Percentiles rank a stretch among this genome's conserved stretches.
Conservation (phyloP, 2,329 filamentous ascomycete species). For the Dryadomyces sulphureus region DNA sequence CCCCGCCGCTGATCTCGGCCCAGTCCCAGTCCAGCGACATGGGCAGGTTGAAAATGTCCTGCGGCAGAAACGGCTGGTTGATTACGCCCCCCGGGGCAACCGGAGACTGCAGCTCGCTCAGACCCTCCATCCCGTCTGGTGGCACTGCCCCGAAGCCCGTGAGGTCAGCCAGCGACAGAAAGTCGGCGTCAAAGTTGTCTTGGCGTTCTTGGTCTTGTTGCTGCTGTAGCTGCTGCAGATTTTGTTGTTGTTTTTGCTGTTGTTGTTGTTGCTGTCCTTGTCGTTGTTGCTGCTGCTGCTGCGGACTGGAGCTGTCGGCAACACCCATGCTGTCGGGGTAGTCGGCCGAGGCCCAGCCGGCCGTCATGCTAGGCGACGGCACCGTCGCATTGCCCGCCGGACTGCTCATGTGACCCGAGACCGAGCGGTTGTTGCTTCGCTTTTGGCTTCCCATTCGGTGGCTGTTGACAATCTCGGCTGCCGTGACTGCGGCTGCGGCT, state of each 20-base stretch:
- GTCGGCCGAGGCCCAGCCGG: background rate
- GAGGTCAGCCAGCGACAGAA: constrained; percentile 27
- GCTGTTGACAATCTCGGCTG: constrained; percentile 12
- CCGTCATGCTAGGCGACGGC: background rate
- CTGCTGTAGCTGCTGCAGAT: constrained; percentile 5
- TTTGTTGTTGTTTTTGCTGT: constrained; percentile 12
- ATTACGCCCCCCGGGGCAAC: constrained; percentile 30
- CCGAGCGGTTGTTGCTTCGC: constrained; percentile 2
- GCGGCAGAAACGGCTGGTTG: constrained; percentile 78
- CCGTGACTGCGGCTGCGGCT: constrained; percentile 7
- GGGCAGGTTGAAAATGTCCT: constrained; percentile 88
- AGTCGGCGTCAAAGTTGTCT: constrained; percentile 4
- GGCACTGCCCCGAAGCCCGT: constrained; percentile 25
- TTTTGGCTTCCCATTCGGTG: constrained; percentile 1
- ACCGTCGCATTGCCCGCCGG: background rate
- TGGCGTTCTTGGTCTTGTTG: constrained; percentile 12
- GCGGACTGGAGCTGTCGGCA: constrained; percentile 1
- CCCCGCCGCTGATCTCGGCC: constrained; percentile 52
- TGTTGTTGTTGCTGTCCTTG: constrained; percentile 13
- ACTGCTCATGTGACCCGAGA: background rate
- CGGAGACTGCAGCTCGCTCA: constrained; percentile 21
- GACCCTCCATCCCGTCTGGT: constrained; percentile 7
- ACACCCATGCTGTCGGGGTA: background rate
- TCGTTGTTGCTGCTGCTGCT: constrained; percentile 15
- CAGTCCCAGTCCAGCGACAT: constrained; percentile 90